phyloP scores from a whole-genome alignment of 2,329 filamentous ascomycete species.

The Hypoxylon sp. region DNA sequence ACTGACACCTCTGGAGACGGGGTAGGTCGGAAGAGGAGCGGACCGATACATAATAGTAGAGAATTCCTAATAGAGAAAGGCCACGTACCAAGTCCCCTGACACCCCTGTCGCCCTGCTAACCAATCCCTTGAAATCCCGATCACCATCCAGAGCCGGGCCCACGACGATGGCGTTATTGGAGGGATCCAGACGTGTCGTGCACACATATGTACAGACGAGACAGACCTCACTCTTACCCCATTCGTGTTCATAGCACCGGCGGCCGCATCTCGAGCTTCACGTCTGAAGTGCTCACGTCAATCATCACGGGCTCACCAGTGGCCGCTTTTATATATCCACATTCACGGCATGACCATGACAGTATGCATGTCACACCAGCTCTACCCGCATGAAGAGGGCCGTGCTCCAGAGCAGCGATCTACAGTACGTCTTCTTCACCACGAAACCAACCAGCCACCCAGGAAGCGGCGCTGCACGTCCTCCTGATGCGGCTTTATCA shows the following conservation, averaged over 20 bases:
- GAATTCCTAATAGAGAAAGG: slow-evolving; percentile 24
- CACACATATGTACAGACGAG: background rate
- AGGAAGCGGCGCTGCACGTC: slow-evolving; percentile 14
- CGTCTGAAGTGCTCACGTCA: slow-evolving; percentile 18
- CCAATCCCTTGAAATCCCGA: slow-evolving; percentile 31
- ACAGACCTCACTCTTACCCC: background rate
- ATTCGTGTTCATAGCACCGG: background rate
- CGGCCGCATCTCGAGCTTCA: slow-evolving; percentile 17
- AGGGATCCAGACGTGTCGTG: background rate
- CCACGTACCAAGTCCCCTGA: slow-evolving; percentile 21
- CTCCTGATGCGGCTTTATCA: slow-evolving; percentile 9
- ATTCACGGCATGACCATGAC: slow-evolving; percentile 20
- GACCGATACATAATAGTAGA: slow-evolving; percentile 11
- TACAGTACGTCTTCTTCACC: slow-evolving; percentile 14
- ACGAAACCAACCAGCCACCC: slow-evolving; percentile 7
- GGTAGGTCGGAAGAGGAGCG: slow-evolving; percentile 12
- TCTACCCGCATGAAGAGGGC: slow-evolving; percentile 31
- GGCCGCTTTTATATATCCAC: slow-evolving; percentile 10
- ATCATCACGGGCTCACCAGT: slow-evolving; percentile 4
- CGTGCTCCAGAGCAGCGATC: slow-evolving; percentile 32
- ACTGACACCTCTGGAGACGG: slow-evolving; percentile 18
- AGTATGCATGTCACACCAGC: slow-evolving; percentile 35
- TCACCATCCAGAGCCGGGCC: background rate
- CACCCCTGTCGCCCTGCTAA: slow-evolving; percentile 19
- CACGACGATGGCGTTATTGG: slow-evolving; percentile 2